These are phyloP conservation scores for Candida insectalens DNA, from an alignment of 805 yeast genomes.

Conservation along the genomic window DNA sequence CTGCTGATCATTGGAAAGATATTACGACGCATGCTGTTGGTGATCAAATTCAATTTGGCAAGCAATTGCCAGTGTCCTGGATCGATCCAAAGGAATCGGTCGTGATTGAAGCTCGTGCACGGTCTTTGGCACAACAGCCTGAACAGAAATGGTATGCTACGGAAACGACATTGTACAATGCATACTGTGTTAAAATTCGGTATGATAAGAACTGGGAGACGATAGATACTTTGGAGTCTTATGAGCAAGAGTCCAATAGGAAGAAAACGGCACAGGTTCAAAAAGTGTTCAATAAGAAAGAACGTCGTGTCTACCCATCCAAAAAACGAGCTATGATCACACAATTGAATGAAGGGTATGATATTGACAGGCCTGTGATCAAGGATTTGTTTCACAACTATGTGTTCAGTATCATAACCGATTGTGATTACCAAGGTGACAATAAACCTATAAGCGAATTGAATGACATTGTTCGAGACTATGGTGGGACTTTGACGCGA, in stretches of 20 bases:
- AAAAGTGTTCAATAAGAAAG: constrained; percentile 18
- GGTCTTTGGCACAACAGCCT: constrained; percentile 49
- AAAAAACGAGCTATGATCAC: constrained; percentile 9
- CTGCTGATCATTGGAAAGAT: constrained; percentile 54
- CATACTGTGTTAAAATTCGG: constrained; percentile 60
- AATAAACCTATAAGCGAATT: constrained; percentile 28
- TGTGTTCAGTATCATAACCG: constrained; percentile 45
- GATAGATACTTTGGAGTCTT: constrained; percentile 48
- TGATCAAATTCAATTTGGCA: constrained; percentile 42
- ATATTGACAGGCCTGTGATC: constrained; percentile 3
- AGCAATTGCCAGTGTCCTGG: constrained; percentile 61
- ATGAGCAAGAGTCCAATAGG: constrained; percentile 19
- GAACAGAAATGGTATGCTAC: constrained; percentile 41
- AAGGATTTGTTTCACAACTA: constrained; percentile 31
- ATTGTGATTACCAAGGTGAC: constrained; percentile 21
- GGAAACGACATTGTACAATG: constrained; percentile 65
- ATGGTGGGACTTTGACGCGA: constrained; percentile 41
- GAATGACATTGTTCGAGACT: constrained; percentile 25
- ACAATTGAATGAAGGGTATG: constrained; percentile 7
- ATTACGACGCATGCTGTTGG: constrained; percentile 27
- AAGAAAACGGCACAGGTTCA: constrained; percentile 8
- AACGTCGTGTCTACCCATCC: constrained; percentile 6
- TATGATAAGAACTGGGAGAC: constrained; percentile 56
- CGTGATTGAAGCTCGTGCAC: constrained; percentile 75
- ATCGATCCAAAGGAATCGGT: constrained; percentile 69